A percentile compares a stretch with the other conserved stretches of the same genome.
phyloP scores from a whole-genome alignment of 768 basidiomycete species.

The Hortiboletus campestris region DNA sequence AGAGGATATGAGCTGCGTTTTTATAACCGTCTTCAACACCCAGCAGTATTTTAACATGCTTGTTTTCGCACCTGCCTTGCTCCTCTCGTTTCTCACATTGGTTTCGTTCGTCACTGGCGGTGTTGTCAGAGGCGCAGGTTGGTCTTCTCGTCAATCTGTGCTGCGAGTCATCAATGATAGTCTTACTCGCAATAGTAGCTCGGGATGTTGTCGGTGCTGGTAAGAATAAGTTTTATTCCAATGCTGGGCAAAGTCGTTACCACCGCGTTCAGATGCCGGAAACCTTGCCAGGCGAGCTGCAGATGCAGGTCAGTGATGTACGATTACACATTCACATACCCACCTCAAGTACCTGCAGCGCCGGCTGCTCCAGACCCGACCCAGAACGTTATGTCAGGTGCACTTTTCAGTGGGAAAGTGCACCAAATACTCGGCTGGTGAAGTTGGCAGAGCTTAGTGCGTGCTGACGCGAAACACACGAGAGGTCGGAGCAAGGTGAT shows the following conservation, averaged over 20 bases:
- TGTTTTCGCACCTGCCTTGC: slow-evolving; percentile 3
- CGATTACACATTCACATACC: background rate
- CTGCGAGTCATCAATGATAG: background rate
- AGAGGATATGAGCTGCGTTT: background rate
- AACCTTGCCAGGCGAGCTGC: background rate
- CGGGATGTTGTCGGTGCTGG: background rate
- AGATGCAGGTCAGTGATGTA: slow-evolving; percentile 8
- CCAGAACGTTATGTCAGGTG: background rate
- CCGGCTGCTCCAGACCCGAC: background rate
- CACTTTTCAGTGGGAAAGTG: slow-evolving; percentile 3
- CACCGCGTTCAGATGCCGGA: background rate
- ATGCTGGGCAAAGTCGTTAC: background rate
- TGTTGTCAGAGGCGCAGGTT: slow-evolving; percentile 8
- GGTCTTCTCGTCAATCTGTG: background rate
- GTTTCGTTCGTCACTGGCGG: slow-evolving; percentile 6
- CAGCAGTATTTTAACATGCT: slow-evolving; percentile 7
- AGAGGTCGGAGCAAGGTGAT: background rate
- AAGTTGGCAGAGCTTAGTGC: background rate
- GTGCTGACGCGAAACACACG: background rate
- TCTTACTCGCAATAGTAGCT: background rate
- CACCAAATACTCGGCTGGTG: slow-evolving; percentile 12
- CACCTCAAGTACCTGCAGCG: background rate
- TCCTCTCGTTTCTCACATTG: slow-evolving; percentile 13
- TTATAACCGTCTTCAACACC: background rate
- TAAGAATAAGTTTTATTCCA: background rate